Percentiles rank a stretch among this genome's conserved stretches.
Conservation (phyloP, 2,329 filamentous ascomycete genomes). For the Proliferodiscus dingleyae region DNA sequence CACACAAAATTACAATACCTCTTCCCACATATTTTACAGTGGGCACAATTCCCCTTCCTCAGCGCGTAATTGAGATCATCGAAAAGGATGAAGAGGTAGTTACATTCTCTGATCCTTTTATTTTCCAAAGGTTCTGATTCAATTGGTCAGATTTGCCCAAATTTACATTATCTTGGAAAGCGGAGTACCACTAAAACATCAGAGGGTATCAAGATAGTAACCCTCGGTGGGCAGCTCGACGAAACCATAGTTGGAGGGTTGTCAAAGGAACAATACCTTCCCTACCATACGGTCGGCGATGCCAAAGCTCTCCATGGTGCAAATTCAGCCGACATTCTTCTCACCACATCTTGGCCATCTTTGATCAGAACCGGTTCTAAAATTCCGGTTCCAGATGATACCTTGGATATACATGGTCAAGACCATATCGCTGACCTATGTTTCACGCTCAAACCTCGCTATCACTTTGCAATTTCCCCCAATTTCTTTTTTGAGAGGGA, state of each 20-base stretch:
- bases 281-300: constrained; percentile 73
- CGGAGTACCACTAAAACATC: constrained; percentile 83
- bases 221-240: constrained; percentile 71
- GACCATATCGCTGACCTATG: constrained; percentile 74
- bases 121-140: constrained; percentile 12
- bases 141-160: constrained; percentile 66
- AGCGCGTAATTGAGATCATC: constrained; percentile 65
- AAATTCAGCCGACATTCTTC: constrained; percentile 75
- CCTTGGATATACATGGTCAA: constrained; percentile 49
- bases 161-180: constrained; percentile 85
- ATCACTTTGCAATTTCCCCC: constrained; percentile 74
- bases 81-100: constrained; percentile 58
- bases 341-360: constrained; percentile 83
- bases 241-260: constrained; percentile 54
- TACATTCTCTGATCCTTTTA: not conserved
- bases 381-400: constrained; percentile 48
- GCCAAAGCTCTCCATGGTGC: constrained; percentile 70
- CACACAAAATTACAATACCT: constrained; percentile 68
- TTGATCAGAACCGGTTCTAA: constrained; percentile 66
- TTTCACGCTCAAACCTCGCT: constrained; percentile 76
- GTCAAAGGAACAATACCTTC: constrained; percentile 69
- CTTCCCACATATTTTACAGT: constrained; percentile 89
- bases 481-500: constrained; percentile 75
- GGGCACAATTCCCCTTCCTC: constrained; percentile 67
- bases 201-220: constrained; percentile 82